Base-by-base conservation (phyloP, 2,329 filamentous ascomycete species). In the Pezicula carpinea region DNA sequence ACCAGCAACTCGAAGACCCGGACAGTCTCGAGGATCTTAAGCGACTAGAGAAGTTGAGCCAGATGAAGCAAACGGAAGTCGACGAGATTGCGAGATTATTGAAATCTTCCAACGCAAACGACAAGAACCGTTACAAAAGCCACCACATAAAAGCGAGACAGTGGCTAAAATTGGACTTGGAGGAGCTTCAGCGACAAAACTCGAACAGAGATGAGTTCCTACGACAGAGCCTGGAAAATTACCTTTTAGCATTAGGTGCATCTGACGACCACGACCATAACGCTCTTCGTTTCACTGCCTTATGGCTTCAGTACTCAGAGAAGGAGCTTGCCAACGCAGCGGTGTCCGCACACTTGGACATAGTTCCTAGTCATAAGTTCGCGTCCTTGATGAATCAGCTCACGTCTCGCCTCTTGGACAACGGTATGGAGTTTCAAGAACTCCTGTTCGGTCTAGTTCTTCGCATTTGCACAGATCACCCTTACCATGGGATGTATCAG, bases 401-500 rank as follows among this genome's bases (percentile, higher is more conserved):
- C 26, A 92, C 91, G 5, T 99, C 95, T n/a, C 83, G 93, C 6
- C 71, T 99, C 5, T 82, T 95, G 51, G 80, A 87, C 51, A 77
- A 83, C 26, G 67, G 76, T 1, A 77, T 75, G 14, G 63, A 72
- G 0, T 99, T 99, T 60, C 93, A 99, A 60, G 75, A 73, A 34
- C 74, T 92, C 1, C 72, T 99, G 2, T 79, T 82, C 43, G 73
- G 75, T 2, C 71, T 99, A 15, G 83, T 97, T 4, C 81, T 83
- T 59, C 83, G 83, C 7, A 96, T 99, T 46, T 97, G 92, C 61
- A 75, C 79, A 10, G 90, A 99, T 48, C 93, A 99, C 67, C 95
- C 93, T 0, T 96, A 91, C 64, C 95, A 99, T 63, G 90, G 90
- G 41, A 92, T 97, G 83, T 95, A 99, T 64, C 91, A 97, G 58